Evolutionary conservation across 345 rosid genomes (phyloP), one percentile per base, ranked within the genome.

Genomic region (Cardamine resedifolia): DNA sequence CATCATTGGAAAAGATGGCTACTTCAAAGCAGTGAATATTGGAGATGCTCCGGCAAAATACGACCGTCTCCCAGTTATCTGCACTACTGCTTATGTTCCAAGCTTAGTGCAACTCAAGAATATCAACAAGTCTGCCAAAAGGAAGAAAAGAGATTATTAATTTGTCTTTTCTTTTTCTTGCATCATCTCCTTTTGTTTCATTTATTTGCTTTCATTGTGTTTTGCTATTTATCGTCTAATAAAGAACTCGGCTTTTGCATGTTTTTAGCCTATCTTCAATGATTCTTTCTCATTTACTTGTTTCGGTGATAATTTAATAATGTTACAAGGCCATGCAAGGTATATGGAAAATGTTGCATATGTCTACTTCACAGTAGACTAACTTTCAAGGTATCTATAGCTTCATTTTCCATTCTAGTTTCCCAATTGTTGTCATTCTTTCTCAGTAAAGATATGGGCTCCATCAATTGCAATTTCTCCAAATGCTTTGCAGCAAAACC

Each of bases 351-450:
- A 10, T 65, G 23, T 6, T 50, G 28, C 58, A 65, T n/a, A n/a
- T 50, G 11, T 66, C 15, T 30, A 68, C 64, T 44, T 69, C 45
- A 68, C 45, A 57, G 4, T 41, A 8, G 26, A 15, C 4, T 10
- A 60, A 50, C n/a, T 48, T 28, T 53, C 39, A 84, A 85, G 36
- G 83, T 81, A 55, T 86, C 87, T 80, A 55, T 86, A n/a, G n/a
- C 87, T 77, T 74, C 85, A 64, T 83, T 89, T 12, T 82, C 96
- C 59, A 62, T 68, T 51, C 82, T 86, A 85, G 85, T 84, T 79
- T 88, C 96, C 91, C 93, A 92, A 36, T 83, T 88, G 41, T 71
- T 72, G 12, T 88, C 93, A 21, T 88, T 84, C 85, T 88, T 90
- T 81, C 93, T 88, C 70, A 88, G 59, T 77, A 88, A 31, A 58